A percentile compares a stretch with the other conserved stretches of the same genome.
These are phyloP conservation scores for Collybia sordida DNA, from an alignment of 768 basidiomycete genomes.

Conservation along the genomic window DNA sequence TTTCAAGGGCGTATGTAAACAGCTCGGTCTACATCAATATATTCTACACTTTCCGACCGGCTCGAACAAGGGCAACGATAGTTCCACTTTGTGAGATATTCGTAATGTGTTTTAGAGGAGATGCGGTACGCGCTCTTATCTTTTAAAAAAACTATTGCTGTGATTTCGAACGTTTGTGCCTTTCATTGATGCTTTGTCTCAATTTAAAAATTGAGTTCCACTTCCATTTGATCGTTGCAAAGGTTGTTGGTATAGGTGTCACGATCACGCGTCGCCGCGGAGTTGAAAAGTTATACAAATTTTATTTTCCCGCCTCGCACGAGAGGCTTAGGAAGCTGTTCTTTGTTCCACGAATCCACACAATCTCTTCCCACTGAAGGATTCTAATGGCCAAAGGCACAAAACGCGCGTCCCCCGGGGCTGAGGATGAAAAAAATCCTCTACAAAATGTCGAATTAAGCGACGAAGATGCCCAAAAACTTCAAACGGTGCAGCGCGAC, in stretches of 20 bases:
- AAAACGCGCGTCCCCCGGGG: constrained; percentile 81
- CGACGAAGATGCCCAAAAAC: constrained; percentile 70
- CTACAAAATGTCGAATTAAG: constrained; percentile 66
- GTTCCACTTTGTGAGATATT: no score
- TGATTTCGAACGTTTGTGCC: no score
- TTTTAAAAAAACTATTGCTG: no score
- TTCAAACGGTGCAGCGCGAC: constrained; percentile 65
- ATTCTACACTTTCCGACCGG: no score
- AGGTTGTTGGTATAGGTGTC: not conserved
- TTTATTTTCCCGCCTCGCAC: constrained; percentile 13
- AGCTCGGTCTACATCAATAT: no score
- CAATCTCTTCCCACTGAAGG: constrained; percentile 15
- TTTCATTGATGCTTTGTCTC: no score
- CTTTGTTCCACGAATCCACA: constrained; percentile 13
- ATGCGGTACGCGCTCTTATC: no score
- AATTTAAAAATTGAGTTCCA: no score
- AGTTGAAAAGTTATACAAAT: constrained; percentile 26
- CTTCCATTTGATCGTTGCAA: no score
- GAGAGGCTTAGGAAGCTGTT: constrained; percentile 4
- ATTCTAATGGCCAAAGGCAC: constrained; percentile 45
- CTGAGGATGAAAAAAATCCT: constrained; percentile 71
- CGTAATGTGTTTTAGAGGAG: no score
- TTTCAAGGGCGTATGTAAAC: not conserved
- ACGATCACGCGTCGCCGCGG: constrained; percentile 19
- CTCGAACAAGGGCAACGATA: no score